Conservation (phyloP, 768 basidiomycete species). For the Tephrocybe sp. region DNA sequence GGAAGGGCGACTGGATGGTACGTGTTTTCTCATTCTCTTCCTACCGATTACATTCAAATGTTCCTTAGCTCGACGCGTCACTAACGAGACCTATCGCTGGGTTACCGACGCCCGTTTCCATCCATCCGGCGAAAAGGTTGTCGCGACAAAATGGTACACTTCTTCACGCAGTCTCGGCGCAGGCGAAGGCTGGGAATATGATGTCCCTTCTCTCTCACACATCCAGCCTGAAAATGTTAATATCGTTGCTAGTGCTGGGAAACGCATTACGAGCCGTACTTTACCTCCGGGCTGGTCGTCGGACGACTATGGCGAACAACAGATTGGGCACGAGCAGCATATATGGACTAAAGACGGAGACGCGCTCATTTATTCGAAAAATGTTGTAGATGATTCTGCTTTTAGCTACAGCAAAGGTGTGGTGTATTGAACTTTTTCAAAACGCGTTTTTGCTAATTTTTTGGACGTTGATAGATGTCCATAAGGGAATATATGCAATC, state of each 20-base stretch:
- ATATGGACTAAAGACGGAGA: constrained; percentile 56
- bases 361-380: constrained; percentile 62
- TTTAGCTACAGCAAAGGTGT: constrained; percentile 69
- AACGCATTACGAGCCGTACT: constrained; percentile 34
- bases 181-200: constrained; percentile 72
- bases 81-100: constrained; percentile 75
- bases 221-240: constrained; percentile 46
- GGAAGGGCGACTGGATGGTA: constrained; percentile 54
- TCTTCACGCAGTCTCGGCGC: constrained; percentile 61
- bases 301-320: constrained; percentile 60
- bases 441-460: not conserved
- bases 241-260: constrained; percentile 1
- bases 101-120: constrained; percentile 71
- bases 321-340: constrained; percentile 72
- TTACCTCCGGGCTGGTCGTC: constrained; percentile 62
- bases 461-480: constrained; percentile 47
- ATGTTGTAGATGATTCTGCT: constrained; percentile 46
- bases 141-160: constrained; percentile 82
- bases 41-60: not conserved
- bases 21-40: constrained; percentile 15
- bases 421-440: not conserved
- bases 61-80: constrained; percentile 43
- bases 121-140: constrained; percentile 54
- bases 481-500: constrained; percentile 69
- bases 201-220: constrained; percentile 41